Percentiles rank a stretch among this genome's conserved stretches.
These are phyloP conservation scores for Lotmaria passim DNA, from an alignment of 208 protist genomes.

Conservation along the genomic window DNA sequence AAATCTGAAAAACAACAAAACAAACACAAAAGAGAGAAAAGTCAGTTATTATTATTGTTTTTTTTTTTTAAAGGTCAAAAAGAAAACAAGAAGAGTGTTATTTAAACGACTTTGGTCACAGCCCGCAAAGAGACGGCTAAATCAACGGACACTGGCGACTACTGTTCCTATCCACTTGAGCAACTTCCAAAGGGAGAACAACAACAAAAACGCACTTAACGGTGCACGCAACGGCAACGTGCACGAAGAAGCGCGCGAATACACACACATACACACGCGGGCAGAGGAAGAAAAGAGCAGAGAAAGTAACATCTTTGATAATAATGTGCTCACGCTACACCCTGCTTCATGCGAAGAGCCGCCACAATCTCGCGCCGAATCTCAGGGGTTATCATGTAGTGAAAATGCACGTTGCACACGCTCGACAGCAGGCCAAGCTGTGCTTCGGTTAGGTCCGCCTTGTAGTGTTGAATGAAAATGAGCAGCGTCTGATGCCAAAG, in stretches of 20 bases:
- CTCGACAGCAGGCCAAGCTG: conserved; percentile 75
- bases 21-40: no score
- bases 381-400: conserved; percentile 90
- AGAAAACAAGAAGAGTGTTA: background rate
- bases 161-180: background rate
- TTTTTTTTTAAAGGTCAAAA: background rate
- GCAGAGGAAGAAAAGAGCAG: background rate
- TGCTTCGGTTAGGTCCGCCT: conserved; percentile 78
- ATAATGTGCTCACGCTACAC: conserved; percentile 11
- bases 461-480: conserved; percentile 92
- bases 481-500: conserved; percentile 98
- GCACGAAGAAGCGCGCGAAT: background rate
- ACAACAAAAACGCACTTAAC: background rate
- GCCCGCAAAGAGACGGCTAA: background rate
- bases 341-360: conserved; percentile 42
- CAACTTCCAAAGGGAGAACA: background rate
- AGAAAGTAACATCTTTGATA: background rate
- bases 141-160: background rate
- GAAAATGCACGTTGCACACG: conserved; percentile 86
- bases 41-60: no score
- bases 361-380: conserved; percentile 79
- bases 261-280: background rate
- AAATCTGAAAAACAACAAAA: no score
- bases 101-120: conserved; percentile 6
- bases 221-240: background rate